Evolutionary conservation across 2,329 filamentous ascomycete species (phyloP).

Genomic region (Aspergillus niger): DNA sequence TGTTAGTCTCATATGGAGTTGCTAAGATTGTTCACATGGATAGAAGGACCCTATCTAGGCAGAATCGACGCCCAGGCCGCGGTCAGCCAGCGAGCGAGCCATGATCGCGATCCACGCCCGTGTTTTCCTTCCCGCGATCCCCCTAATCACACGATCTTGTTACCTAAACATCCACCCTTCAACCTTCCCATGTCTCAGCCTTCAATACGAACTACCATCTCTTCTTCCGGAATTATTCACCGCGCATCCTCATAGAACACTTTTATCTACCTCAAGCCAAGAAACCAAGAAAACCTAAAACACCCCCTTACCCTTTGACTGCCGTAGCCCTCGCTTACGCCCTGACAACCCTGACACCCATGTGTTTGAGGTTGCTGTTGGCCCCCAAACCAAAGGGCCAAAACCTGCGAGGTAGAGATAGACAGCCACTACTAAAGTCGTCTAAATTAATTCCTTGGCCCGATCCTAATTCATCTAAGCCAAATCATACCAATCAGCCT

Average conservation of each 20-base stretch:
- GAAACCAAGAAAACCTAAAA: not conserved
- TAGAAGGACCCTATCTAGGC: not conserved
- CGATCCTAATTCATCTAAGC: not conserved
- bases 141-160: not conserved
- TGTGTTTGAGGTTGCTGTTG: no score
- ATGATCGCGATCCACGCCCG: not conserved
- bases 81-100: not conserved
- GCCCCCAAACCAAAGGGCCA: no score
- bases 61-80: not conserved
- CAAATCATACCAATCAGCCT: not conserved
- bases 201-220: not conserved
- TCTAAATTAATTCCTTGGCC: not conserved
- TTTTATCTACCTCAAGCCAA: not conserved
- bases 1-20: not conserved
- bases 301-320: not conserved
- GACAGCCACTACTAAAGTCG: not conserved
- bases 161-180: not conserved
- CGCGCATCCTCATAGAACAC: not conserved
- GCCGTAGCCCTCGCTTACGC: no score
- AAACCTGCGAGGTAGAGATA: not conserved
- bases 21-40: no score
- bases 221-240: not conserved
- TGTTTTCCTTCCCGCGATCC: not conserved
- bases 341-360: no score
- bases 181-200: not conserved